Percentiles rank a stretch among this genome's conserved stretches.
These are phyloP conservation scores for Clavispora vitiphila DNA, from an alignment of 805 yeast genomes.

Conservation along the genomic window DNA sequence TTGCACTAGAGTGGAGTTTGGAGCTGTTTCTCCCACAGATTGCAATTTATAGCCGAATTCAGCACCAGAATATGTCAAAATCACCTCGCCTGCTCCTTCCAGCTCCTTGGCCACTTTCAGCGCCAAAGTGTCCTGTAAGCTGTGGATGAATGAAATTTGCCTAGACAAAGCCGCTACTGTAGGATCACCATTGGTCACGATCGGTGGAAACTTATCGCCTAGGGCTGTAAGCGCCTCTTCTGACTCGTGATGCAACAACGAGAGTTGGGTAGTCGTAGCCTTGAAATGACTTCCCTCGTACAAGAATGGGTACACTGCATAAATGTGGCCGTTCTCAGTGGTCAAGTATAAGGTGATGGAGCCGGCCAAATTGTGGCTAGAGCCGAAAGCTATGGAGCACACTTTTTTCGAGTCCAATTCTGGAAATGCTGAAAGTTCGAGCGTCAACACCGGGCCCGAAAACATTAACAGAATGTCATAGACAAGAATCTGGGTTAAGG, in stretches of 20 bases:
- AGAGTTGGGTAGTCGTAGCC: slow-evolving; percentile 8
- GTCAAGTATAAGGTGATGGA: slow-evolving; percentile 11
- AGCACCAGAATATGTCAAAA: neutral
- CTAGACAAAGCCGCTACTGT: slow-evolving; percentile 3
- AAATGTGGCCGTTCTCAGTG: slow-evolving; percentile 7
- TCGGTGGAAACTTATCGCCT: slow-evolving; percentile 9
- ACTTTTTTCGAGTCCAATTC: slow-evolving; percentile 4
- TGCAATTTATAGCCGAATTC: slow-evolving; percentile 2
- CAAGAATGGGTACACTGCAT: slow-evolving; percentile 12
- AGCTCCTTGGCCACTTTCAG: neutral
- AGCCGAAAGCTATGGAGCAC: slow-evolving; percentile 14
- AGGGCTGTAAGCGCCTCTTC: slow-evolving; percentile 1
- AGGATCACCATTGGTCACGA: slow-evolving; percentile 4
- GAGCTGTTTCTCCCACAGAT: slow-evolving; percentile 6
- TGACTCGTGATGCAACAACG: slow-evolving; percentile 7
- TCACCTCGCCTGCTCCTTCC: neutral
- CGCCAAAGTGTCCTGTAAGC: neutral
- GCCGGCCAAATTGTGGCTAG: slow-evolving; percentile 9
- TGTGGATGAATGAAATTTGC: slow-evolving; percentile 5
- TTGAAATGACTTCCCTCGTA: slow-evolving; percentile 3
- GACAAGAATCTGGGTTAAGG: slow-evolving; percentile 6
- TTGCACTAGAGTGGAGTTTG: slow-evolving; percentile 2
- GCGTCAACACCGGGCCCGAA: slow-evolving; percentile 6
- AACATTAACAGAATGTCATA: slow-evolving; percentile 11
- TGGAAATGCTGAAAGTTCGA: slow-evolving; percentile 3